Evolutionary conservation across 129 eudicot genomes (phyloP).

Genomic region (Artemisia argyi): DNA sequence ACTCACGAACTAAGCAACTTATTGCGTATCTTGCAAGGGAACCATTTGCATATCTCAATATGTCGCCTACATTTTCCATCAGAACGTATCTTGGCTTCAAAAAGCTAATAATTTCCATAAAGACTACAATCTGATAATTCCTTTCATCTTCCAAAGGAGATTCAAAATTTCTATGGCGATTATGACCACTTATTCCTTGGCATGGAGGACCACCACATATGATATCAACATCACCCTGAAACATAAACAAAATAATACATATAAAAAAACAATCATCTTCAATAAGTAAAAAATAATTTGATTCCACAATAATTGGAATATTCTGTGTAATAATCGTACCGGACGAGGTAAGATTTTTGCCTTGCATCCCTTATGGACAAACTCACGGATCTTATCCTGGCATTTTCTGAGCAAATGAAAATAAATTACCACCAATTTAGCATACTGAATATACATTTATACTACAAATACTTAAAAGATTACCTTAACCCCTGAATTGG

Average conservation of each 20-base stretch:
- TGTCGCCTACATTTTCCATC: slow-evolving; percentile 59
- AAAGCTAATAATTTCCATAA: slow-evolving; percentile 52
- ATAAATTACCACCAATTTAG: neutral
- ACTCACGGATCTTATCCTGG: slow-evolving; percentile 46
- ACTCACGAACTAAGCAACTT: slow-evolving; percentile 43
- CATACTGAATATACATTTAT: neutral
- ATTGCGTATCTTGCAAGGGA: slow-evolving; percentile 63
- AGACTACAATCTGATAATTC: slow-evolving; percentile 52
- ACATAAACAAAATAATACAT: slow-evolving; percentile 13
- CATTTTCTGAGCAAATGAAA: slow-evolving; percentile 35
- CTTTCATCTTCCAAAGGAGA: slow-evolving; percentile 61
- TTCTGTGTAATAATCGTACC: slow-evolving; percentile 31
- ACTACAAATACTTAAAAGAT: neutral
- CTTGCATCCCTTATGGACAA: slow-evolving; percentile 44
- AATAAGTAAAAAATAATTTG: neutral
- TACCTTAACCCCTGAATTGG: slow-evolving; percentile 54
- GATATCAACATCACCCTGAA: slow-evolving; percentile 58
- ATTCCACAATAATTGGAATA: neutral
- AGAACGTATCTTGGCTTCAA: slow-evolving; percentile 48
- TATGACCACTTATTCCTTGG: slow-evolving; percentile 61
- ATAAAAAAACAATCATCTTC: neutral
- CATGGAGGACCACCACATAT: slow-evolving; percentile 65
- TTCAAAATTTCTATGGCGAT: slow-evolving; percentile 54
- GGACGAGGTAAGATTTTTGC: slow-evolving; percentile 55
- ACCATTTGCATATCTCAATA: slow-evolving; percentile 56